Conservation (phyloP, 139 green algal species). For the Volvox reticuliferus region DNA sequence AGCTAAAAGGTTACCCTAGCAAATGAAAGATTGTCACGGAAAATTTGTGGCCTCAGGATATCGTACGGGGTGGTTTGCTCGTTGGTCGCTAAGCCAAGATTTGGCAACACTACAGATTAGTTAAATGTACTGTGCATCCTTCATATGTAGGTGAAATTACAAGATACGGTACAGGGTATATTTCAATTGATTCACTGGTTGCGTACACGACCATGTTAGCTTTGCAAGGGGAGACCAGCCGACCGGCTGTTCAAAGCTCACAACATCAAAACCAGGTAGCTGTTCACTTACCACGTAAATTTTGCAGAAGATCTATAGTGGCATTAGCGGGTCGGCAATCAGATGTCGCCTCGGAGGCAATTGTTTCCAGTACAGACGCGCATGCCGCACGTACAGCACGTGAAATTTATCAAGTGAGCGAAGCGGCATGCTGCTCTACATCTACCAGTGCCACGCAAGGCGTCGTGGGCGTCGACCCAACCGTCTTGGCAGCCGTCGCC, state of each 20-base stretch:
- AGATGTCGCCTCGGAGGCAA: slow-evolving; percentile 12
- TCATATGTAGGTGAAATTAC: too few relatives aligned
- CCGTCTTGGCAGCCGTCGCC: slow-evolving; percentile 23
- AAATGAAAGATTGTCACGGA: too few relatives aligned
- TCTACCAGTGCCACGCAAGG: background rate
- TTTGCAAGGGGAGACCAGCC: background rate
- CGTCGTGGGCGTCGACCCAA: slow-evolving; percentile 21
- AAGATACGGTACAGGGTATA: too few relatives aligned
- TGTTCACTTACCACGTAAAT: background rate
- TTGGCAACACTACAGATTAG: too few relatives aligned
- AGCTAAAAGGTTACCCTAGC: too few relatives aligned
- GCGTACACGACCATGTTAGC: background rate
- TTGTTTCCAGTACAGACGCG: background rate
- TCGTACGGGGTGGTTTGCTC: too few relatives aligned
- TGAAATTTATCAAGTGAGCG: slow-evolving; percentile 22
- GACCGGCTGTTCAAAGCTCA: background rate
- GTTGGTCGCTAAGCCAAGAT: too few relatives aligned
- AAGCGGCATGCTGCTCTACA: slow-evolving; percentile 17
- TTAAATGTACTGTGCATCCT: too few relatives aligned
- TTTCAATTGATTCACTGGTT: too few relatives aligned
- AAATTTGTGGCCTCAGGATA: too few relatives aligned
- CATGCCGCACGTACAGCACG: background rate
- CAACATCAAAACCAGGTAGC: background rate
- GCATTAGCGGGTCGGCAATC: background rate
- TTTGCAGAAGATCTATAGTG: background rate